Percentiles rank a stretch among this genome's conserved stretches.
These are phyloP conservation scores for Sporothrix pallida DNA, from an alignment of 2,329 filamentous ascomycete genomes.

Conservation along the genomic window DNA sequence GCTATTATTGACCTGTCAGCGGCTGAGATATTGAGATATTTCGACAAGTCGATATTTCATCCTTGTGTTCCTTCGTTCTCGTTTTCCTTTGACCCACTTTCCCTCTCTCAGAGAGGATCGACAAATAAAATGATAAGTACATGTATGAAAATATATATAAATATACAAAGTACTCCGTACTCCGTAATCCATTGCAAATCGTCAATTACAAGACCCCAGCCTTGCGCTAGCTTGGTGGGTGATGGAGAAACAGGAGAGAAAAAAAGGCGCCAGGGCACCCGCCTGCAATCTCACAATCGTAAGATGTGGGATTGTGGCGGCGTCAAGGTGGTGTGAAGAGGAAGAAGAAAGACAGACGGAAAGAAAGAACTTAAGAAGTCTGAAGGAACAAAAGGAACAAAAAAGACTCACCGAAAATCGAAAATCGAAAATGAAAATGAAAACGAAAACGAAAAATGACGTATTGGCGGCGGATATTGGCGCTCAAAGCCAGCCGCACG, in stretches of 20 bases:
- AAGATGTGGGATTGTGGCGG: constrained; percentile 3
- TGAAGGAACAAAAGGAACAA: not conserved
- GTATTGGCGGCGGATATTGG: not conserved
- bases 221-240: not conserved
- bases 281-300: constrained; percentile 11
- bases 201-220: not conserved
- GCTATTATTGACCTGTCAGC: not conserved
- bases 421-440: not conserved
- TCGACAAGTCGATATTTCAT: no score
- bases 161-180: no score
- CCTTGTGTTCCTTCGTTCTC: not conserved
- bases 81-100: not conserved
- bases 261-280: not conserved
- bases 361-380: not conserved
- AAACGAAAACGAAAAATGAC: not conserved
- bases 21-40: no score
- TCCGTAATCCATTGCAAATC: no score
- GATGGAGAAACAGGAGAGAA: not conserved
- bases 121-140: not conserved
- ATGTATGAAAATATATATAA: no score
- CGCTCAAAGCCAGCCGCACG: not conserved
- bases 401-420: constrained; percentile 6
- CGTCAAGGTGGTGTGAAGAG: not conserved
- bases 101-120: not conserved
- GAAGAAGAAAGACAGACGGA: not conserved